A percentile compares a stretch with the other conserved stretches of the same genome.
These are phyloP conservation scores for Neoboletus subvelutipes DNA, from an alignment of 768 basidiomycete species.

Conservation along the genomic window DNA sequence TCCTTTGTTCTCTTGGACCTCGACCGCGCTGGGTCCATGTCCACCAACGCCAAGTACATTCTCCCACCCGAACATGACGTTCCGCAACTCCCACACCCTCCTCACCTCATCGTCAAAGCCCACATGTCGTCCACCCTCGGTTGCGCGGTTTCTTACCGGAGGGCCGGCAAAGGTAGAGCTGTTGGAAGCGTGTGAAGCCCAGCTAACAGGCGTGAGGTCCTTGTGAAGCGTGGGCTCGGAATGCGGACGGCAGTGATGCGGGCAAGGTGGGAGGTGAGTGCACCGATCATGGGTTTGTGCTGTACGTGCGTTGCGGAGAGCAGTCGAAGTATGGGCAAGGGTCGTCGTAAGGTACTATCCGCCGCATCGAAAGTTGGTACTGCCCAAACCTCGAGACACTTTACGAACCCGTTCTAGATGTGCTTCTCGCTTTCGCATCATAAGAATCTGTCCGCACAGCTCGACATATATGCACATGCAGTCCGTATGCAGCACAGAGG, in stretches of 20 bases:
- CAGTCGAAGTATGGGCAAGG: constrained; percentile 53
- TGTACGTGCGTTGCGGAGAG: constrained; percentile 59
- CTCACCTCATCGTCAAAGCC: constrained; percentile 63
- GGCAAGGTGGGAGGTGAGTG: constrained; percentile 34
- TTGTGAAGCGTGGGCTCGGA: too few species aligned
- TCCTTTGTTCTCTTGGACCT: too few species aligned
- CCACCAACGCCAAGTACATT: constrained; percentile 39
- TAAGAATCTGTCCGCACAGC: constrained; percentile 68
- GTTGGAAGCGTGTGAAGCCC: constrained; percentile 34
- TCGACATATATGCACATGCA: constrained; percentile 78
- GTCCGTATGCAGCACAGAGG: constrained; percentile 48
- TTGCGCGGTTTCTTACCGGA: constrained; percentile 71
- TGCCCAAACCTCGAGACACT: constrained; percentile 51
- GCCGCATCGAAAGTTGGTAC: constrained; percentile 3
- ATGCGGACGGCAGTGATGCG: too few species aligned
- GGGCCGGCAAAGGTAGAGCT: constrained; percentile 34
- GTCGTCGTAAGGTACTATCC: constrained; percentile 48
- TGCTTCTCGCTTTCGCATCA: constrained; percentile 63
- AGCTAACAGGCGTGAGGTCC: too few species aligned
- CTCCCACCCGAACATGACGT: constrained; percentile 67
- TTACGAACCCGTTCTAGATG: constrained; percentile 65
- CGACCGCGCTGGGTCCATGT: too few species aligned
- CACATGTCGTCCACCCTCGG: constrained; percentile 65
- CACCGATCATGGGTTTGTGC: constrained; percentile 48
- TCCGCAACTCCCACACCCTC: constrained; percentile 60